Evolutionary conservation across 768 basidiomycete genomes (phyloP).

Genomic region (Artomyces pyxidatus): DNA sequence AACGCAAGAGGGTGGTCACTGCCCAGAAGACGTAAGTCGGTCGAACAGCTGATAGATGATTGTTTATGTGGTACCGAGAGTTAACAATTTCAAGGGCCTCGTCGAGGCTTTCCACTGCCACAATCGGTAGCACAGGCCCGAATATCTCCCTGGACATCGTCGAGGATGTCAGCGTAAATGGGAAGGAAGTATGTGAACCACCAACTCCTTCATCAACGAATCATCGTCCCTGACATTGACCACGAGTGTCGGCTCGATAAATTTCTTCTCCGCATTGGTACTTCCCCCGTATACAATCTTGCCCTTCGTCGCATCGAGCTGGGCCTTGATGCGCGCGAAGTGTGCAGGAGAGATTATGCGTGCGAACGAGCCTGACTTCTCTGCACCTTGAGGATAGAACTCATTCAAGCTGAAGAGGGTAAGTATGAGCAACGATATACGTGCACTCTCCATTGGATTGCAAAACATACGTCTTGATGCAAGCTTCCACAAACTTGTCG

Average conservation of each 20-base stretch:
- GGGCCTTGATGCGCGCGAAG: slow-evolving; percentile 45
- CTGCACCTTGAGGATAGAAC: slow-evolving; percentile 37
- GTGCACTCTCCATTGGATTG: neutral
- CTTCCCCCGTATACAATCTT: slow-evolving; percentile 57
- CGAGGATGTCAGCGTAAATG: too few relatives aligned
- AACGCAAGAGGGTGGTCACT: slow-evolving; percentile 69
- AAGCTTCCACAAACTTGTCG: slow-evolving; percentile 59
- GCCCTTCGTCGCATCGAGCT: slow-evolving; percentile 66
- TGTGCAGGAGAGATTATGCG: slow-evolving; percentile 49
- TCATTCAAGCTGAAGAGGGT: neutral
- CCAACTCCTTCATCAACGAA: slow-evolving; percentile 67
- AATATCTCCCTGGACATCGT: slow-evolving; percentile 84
- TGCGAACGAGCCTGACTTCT: slow-evolving; percentile 34
- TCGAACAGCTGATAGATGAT: neutral
- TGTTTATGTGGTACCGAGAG: slow-evolving; percentile 33
- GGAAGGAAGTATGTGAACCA: too few relatives aligned
- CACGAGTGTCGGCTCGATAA: slow-evolving; percentile 69
- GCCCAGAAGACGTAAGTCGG: neutral
- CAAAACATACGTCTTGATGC: slow-evolving; percentile 29
- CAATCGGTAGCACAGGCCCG: slow-evolving; percentile 68
- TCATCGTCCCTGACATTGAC: slow-evolving; percentile 53
- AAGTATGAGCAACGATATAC: too few relatives aligned
- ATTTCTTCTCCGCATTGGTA: slow-evolving; percentile 44
- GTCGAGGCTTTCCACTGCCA: slow-evolving; percentile 59
- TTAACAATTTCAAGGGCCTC: slow-evolving; percentile 65